Percentiles rank a stretch among this genome's conserved stretches.
phyloP scores from a whole-genome alignment of 176 grass and related monocot species.

The Themeda triandra region DNA sequence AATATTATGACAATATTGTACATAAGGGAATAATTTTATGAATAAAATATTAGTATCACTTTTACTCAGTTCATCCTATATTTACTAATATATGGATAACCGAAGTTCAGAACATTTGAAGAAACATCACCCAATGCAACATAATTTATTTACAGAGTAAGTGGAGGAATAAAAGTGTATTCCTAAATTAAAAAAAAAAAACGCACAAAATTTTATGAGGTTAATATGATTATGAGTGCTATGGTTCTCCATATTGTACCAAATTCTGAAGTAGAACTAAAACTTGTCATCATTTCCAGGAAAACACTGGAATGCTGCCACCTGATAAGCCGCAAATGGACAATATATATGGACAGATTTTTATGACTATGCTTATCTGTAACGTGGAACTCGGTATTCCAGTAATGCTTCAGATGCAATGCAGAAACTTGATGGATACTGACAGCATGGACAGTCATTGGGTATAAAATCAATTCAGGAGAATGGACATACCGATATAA shows the following conservation, averaged over 20 bases:
- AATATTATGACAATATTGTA: not conserved
- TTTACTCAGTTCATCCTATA: not conserved
- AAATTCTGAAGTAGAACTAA: slow-evolving; percentile 9
- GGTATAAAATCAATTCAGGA: slow-evolving; percentile 15
- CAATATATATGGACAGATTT: slow-evolving; percentile 2
- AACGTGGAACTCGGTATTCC: not conserved
- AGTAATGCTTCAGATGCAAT: slow-evolving; percentile 9
- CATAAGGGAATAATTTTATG: not conserved
- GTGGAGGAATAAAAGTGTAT: not conserved
- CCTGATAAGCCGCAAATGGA: not conserved
- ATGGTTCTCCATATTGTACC: not conserved
- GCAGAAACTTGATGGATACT: not conserved
- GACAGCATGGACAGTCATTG: not conserved
- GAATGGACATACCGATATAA: slow-evolving; percentile 71
- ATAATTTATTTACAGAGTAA: not conserved
- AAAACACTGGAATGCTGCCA: slow-evolving; percentile 18
- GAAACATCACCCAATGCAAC: not conserved
- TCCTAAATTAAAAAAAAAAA: not conserved
- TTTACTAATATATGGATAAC: not conserved
- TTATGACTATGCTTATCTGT: not conserved
- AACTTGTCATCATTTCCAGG: slow-evolving; percentile 1
- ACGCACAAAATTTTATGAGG: not conserved
- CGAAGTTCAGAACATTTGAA: not conserved
- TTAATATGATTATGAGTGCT: not conserved
- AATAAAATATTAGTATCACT: not conserved